Evolutionary conservation across 352 stramenopile genomes (phyloP).

Genomic region (Phytophthora pistaciae): DNA sequence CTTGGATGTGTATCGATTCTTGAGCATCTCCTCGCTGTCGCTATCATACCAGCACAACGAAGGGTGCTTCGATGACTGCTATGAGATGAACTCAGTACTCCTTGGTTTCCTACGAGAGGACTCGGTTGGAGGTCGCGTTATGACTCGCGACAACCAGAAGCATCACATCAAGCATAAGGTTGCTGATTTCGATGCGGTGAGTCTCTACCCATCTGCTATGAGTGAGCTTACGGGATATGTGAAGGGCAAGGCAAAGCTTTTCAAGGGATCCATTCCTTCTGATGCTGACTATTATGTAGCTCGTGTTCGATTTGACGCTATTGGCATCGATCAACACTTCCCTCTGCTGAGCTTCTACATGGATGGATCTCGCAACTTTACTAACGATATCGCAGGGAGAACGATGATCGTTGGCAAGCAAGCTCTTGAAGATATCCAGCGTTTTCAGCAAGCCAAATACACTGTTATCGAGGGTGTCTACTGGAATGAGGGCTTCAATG

Average conservation of each 20-base stretch:
- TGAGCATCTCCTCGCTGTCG: not conserved
- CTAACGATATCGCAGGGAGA: no score
- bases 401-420: no score
- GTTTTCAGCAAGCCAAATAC: no score
- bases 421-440: no score
- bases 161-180: conserved; percentile 12
- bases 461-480: no score
- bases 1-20: conserved; percentile 3
- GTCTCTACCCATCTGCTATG: conserved; percentile 17
- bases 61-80: conserved; percentile 15
- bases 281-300: conserved; percentile 10
- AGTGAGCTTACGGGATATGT: conserved; percentile 1
- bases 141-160: conserved; percentile 13
- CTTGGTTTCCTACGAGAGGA: conserved; percentile 6
- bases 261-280: conserved; percentile 1
- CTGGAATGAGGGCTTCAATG: no score
- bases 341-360: no score
- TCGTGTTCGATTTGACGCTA: conserved; percentile 1
- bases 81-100: conserved; percentile 8
- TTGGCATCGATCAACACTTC: conserved; percentile 6
- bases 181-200: conserved; percentile 13
- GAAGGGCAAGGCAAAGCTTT: conserved; percentile 1
- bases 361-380: no score
- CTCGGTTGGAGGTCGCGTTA: no score
- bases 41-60: conserved; percentile 14